These are phyloP conservation scores for Phytopythium mirpurense DNA, from an alignment of 352 stramenopile genomes.

Conservation along the genomic window DNA sequence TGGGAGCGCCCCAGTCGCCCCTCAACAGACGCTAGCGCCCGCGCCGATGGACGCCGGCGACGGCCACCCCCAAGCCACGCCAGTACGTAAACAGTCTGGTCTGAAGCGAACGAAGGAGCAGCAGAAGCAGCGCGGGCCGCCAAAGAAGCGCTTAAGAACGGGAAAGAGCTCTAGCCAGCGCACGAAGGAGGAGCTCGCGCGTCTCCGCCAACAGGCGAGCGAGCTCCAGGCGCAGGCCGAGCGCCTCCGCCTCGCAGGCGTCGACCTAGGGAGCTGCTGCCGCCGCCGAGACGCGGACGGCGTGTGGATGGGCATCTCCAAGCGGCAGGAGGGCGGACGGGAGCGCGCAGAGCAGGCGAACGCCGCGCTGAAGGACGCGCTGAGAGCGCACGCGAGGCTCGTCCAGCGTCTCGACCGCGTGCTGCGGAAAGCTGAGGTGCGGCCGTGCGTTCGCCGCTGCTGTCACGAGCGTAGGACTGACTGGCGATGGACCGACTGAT, in stretches of 20 bases:
- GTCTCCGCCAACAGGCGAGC: conserved; percentile 12
- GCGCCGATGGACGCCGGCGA: too few species aligned
- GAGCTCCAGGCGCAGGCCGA: conserved; percentile 17
- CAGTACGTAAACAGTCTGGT: neutral
- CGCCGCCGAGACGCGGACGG: too few species aligned
- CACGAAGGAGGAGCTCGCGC: conserved; percentile 25
- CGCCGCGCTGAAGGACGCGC: conserved; percentile 26
- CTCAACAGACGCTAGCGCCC: too few species aligned
- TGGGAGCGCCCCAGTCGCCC: too few species aligned
- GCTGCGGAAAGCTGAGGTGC: conserved; percentile 26
- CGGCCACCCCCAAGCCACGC: too few species aligned
- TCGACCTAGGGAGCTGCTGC: neutral
- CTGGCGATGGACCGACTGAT: too few species aligned
- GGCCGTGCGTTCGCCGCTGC: neutral
- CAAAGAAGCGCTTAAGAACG: conserved; percentile 14
- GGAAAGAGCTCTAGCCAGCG: conserved; percentile 28
- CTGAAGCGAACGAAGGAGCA: neutral
- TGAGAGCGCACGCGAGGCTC: conserved; percentile 28
- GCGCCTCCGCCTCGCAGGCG: neutral
- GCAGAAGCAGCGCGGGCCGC: neutral
- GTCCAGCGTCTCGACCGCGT: conserved; percentile 27
- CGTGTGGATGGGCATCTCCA: conserved; percentile 32
- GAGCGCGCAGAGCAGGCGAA: conserved; percentile 32
- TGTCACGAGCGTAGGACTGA: neutral
- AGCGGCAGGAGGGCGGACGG: conserved; percentile 24